Base-by-base conservation (phyloP, 2,329 filamentous ascomycete species). In the Whalleya microplaca region DNA sequence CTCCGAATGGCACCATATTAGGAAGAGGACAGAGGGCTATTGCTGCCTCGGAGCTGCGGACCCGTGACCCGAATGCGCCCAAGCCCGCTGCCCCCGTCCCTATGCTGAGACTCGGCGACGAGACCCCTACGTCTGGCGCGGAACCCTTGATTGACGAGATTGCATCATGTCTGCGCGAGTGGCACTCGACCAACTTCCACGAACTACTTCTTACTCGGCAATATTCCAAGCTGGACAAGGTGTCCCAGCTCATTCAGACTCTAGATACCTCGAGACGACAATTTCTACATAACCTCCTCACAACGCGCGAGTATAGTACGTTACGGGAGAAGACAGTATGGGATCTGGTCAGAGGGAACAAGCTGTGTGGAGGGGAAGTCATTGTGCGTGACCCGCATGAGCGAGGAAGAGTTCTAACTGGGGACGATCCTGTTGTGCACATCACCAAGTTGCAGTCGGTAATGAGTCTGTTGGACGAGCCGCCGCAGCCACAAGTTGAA, bases 131-230 rank as follows among this genome's bases (percentile, higher is more conserved):
- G 0, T 97, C 92, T 5, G 81, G 85, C 16, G 87, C 90, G 8
- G 96, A 99, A 72, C 95, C 95, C 2, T 76, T 99, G 59, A 93
- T 99, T 21, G 95, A 99, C 74, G 95, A 99, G 73, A 98, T 99
- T 66, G 93, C 95, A 14, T 97, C 93, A 2, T 99, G 95, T 72
- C 77, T 99, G 61, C 86, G 95, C 66, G 95, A 99, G 81, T 99
- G 95, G 96, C 94, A 99, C 76, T 96, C 95, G 19, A 96, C 93
- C 18, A 96, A 97, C 70, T 82, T 99, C 16, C 96, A 99, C 75
- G 92, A 96, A 71, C 81, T 98, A 21, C 82, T 99, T 1, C 83
- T 99, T 8, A 86, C 87, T 19, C 85, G 92, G 58, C 87, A 93
- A 71, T 99, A 99, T 74, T 78, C 83, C 48, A 84, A 88, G 52